These are phyloP conservation scores for cucumber (Cucumis sativus) DNA, from an alignment of 306 rosid species.

Conservation along the genomic window DNA sequence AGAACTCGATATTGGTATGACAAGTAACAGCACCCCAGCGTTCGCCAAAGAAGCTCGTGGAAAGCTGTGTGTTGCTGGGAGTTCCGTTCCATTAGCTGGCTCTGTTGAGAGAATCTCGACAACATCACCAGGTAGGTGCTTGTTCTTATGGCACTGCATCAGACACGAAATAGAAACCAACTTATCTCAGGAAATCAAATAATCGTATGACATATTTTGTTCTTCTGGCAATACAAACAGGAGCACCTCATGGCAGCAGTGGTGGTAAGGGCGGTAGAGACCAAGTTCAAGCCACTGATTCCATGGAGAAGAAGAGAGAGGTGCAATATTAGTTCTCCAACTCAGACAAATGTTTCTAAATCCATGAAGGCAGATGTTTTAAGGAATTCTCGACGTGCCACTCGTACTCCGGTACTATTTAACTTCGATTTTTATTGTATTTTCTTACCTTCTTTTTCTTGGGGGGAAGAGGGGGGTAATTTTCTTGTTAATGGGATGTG, in stretches of 20 bases:
- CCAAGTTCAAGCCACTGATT: conserved; percentile 42
- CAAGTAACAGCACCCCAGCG: conserved; percentile 26
- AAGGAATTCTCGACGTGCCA: neutral
- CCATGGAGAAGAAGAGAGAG: conserved; percentile 52
- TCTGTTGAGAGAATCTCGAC: conserved; percentile 35
- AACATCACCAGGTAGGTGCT: conserved; percentile 36
- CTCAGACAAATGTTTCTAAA: neutral
- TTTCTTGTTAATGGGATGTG: neutral
- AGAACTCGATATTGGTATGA: conserved; percentile 49
- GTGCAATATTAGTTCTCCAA: conserved; percentile 18
- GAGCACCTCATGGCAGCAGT: conserved; percentile 46
- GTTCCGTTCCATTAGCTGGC: conserved; percentile 36
- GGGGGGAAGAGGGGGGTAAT: neutral
- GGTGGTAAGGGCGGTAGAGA: conserved; percentile 44
- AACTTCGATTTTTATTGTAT: neutral
- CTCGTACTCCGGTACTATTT: neutral
- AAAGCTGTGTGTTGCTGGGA: conserved; percentile 32
- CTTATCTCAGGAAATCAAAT: neutral
- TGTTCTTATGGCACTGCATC: neutral
- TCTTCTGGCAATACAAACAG: conserved; percentile 24
- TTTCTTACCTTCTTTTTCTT: neutral
- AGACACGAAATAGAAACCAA: neutral
- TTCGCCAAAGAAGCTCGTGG: conserved; percentile 39
- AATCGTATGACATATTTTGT: neutral
- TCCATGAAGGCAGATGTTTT: neutral